Base-by-base conservation (phyloP, 208 protist genomes). In the Leishmania braziliensis region DNA sequence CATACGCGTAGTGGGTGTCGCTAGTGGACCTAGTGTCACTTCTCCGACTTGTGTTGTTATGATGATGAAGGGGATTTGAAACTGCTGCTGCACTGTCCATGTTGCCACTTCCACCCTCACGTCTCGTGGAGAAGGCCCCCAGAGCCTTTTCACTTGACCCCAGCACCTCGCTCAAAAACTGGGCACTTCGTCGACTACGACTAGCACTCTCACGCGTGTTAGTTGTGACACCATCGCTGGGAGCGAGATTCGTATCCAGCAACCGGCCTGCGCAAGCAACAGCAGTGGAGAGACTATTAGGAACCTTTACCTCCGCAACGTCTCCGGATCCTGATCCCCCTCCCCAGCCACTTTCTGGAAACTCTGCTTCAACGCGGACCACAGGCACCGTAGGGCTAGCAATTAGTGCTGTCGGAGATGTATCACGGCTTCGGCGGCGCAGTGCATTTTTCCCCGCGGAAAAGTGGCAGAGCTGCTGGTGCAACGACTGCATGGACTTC, bases 11-110 rank as follows among this genome's bases (percentile, higher is more conserved):
- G 76, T 54, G 69, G 9, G 66, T 70, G 5, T 84, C 76, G 3
- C 69, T 63, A 36, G 39, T 46, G 3, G 46, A 73, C 9, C 0
- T 51, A 62, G 39, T 66, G 26, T 70, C 71, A 29, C 69, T 77
- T 5, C n/a, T n/a, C 3, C 36, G 60, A 43, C 75, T 71, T 48
- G 33, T 51, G 56, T 2, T 53, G 70, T 33, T 72, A 23, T 20
- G 36, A 20, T 72, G 80, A 60, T 68, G 75, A 50, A 84, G 50
- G 36, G 81, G 81, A 80, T 84, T 84, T 29, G 50, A 23, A 16
- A 33, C 29, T n/a, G 46, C 56, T 2, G 29, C 68, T 8, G 51
- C 20, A 29, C 53, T 58, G 69, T 12, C 60, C 8, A 43, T 23
- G 12, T 50, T 54, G 6, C 43, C 58, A 8, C 66, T 29, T n/a